Percentiles rank a stretch among this genome's conserved stretches.
Evolutionary conservation across 169 alveolate genomes (phyloP).

Genomic region (Cryptosporidium meleagridis): DNA sequence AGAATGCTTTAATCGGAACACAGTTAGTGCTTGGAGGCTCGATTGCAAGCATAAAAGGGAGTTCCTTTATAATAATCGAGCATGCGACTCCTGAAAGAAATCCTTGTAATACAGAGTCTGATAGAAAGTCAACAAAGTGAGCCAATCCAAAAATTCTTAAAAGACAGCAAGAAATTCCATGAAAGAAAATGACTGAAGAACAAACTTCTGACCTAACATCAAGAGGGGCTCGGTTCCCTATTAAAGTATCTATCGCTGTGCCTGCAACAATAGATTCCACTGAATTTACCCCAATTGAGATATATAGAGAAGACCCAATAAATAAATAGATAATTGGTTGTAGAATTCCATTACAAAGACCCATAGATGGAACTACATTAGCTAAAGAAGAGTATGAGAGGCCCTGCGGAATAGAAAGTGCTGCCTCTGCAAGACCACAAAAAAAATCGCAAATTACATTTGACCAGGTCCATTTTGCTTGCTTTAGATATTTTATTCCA

Average conservation of each 20-base stretch:
- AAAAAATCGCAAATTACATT: constrained; percentile 44
- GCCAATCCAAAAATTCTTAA: constrained; percentile 55
- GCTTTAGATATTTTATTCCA: constrained; percentile 44
- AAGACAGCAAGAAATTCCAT: constrained; percentile 60
- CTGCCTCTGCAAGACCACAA: constrained; percentile 73
- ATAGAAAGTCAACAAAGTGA: constrained; percentile 59
- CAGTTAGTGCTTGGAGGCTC: constrained; percentile 33
- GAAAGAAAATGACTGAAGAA: constrained; percentile 33
- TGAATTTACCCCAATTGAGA: constrained; percentile 58
- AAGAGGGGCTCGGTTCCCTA: constrained; percentile 20
- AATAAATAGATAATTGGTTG: constrained; percentile 45
- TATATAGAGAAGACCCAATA: constrained; percentile 48
- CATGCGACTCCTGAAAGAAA: constrained; percentile 68
- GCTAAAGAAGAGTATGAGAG: constrained; percentile 56
- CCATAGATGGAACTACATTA: constrained; percentile 59
- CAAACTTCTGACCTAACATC: constrained; percentile 36
- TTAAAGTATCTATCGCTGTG: constrained; percentile 38
- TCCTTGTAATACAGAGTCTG: constrained; percentile 54
- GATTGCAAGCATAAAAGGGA: constrained; percentile 68
- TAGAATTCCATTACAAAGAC: constrained; percentile 57
- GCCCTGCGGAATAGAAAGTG: constrained; percentile 66
- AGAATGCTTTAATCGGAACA: constrained; percentile 36
- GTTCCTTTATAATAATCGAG: constrained; percentile 43
- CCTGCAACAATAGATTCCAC: constrained; percentile 63
- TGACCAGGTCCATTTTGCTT: constrained; percentile 21